Evolutionary conservation across 176 grass and related monocot species (phyloP), one percentile per base, ranked within the genome.

Genomic region (Elymus sibiricus): DNA sequence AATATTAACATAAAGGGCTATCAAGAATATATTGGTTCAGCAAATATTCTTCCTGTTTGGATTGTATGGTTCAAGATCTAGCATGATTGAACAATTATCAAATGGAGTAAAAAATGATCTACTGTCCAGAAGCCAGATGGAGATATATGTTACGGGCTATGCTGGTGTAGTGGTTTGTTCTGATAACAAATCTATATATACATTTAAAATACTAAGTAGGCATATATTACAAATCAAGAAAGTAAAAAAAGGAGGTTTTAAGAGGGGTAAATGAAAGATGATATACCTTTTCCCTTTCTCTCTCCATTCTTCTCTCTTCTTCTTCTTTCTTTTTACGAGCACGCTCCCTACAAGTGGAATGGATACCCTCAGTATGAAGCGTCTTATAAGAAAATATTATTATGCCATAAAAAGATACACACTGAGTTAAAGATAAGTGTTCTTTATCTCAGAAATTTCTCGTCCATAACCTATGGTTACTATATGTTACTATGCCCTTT

Each of bases 321-420:
- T 99, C 97, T 83, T 99, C 97, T 94, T 99, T 99, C 90, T 96
- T 99, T 85, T 90, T 99, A 64, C 90, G 90, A 87, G 97, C 94
- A 59, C 92, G 92, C 74, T 99, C 97, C 38, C 96, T 98, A 67
- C 55, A 92, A 84, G 37, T 12, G 22, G 6, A 64, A 11, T 59
- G 16, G 29, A 79, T 47, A 67, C 28, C 40, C 26, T 83, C 27
- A 87, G 34, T 7, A 55, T 2, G 64, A 75, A 40, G 84, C 60
- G 79, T 37, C 26, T 76, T 55, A 11, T 5, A 88, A 43, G 35
- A 70, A 78, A 86, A 34, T 51, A 60, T 47, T 70, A 60, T 47
- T 70, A 79, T 49, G 17, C 11, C 5, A n/a, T 31, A 58, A 15
- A 58, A 2, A 21, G 11, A 22, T 8, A 40, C 17, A 43, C 35